These are phyloP conservation scores for Solanum sparsipilum DNA, from an alignment of 257 asterid species.

Conservation along the genomic window DNA sequence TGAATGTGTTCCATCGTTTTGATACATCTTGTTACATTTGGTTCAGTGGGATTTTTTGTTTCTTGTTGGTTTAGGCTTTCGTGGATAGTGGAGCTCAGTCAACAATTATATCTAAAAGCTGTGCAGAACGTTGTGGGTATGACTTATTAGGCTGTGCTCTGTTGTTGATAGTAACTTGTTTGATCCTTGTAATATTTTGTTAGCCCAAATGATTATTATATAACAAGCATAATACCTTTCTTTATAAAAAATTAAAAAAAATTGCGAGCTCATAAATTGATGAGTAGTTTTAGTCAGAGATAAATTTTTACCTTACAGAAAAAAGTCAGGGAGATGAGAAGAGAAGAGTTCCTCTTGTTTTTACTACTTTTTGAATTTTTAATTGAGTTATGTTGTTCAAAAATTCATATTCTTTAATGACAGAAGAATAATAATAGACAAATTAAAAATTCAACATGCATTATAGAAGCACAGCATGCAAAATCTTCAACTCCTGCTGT, in stretches of 20 bases:
- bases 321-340: background rate
- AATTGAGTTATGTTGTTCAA: background rate
- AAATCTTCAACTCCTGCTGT: background rate
- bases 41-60: background rate
- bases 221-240: background rate
- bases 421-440: background rate
- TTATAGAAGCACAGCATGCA: background rate
- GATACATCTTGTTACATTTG: background rate
- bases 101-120: slow-evolving; percentile 89
- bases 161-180: background rate
- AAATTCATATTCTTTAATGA: background rate
- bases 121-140: slow-evolving; percentile 97
- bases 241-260: background rate
- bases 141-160: slow-evolving; percentile 1
- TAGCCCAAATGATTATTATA: background rate
- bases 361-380: background rate
- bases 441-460: background rate
- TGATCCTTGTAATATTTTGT: background rate
- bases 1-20: background rate
- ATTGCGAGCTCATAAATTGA: background rate
- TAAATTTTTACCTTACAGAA: background rate
- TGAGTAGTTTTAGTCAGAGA: background rate
- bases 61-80: slow-evolving; percentile 61
- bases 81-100: slow-evolving; percentile 99
- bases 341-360: background rate